Base-by-base conservation (phyloP, 208 protist species). In the Acanthamoeba culbertsoni region DNA sequence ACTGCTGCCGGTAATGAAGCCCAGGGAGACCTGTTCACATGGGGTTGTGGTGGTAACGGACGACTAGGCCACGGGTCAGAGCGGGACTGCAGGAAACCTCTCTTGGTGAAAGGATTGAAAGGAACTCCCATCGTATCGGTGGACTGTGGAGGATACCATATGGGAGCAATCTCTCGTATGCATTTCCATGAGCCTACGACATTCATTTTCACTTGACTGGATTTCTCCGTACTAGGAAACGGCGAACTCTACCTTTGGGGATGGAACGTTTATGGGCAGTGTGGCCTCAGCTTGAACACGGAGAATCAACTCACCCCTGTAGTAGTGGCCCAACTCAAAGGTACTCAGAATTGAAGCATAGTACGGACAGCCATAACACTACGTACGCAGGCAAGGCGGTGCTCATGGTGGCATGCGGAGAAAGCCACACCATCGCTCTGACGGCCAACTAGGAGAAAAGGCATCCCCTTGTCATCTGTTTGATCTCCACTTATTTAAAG, bases 241-340 rank as follows among this genome's bases (percentile, higher is more conserved):
- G 79, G 79, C 12, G 55, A 89, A 33, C 51, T 89, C 33, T 89
- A 89, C 79, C 59, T 65, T 45, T 89, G 79, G 79, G 79, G 79
- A 2, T 89, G 79, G 79, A 89, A 89, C 26, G 46, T 42, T 8
- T 89, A 89, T 23, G 79, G 79, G 14, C 79, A 89, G 79, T 89
- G 79, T 23, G 79, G 79, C 3, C 40, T 89, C n/a, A 51, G 79
- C 1, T 20, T 46, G 7, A 16, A 59, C 23, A 51, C 46, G 55
- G 79, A 89, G 12, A 89, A 89, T 26, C 79, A 89, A 20, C 51
- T 89, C 28, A 89, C 55, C 0, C 79, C 79, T 10, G 51, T 65
- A 0, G 6, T 89, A 20, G 79, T 89, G n/a, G 37, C 35, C 26
- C 46, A 89, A 8, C 79, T 89, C 8, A 45, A 26, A 46, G 51